Base-by-base conservation (phyloP, 2,329 filamentous ascomycete genomes). In the Cladophialophora carrionii region DNA sequence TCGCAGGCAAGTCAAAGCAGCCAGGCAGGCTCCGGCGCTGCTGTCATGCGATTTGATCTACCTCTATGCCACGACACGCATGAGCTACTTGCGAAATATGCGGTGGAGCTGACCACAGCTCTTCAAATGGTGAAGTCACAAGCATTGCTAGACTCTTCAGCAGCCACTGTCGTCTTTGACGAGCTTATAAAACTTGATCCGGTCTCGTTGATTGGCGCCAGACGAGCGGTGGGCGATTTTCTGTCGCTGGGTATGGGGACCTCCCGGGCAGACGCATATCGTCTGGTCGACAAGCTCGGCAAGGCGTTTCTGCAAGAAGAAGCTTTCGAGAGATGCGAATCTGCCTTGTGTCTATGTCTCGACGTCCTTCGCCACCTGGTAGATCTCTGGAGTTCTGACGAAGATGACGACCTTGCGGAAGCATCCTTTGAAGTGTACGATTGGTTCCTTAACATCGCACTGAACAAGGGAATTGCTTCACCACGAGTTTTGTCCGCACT, bases 361-460 rank as follows among this genome's bases (percentile, higher is more conserved):
- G 85, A 89, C 54, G 78, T 90, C 61, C 84, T 96, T 74, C 79
- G 84, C 58, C 85, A 84, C 41, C 82, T 91, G 58, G 84, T 86
- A 46, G 76, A 79, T 12, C 78, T 86, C 46, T 95, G 91, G 91
- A 80, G 80, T 17, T 78, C 82, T 1, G 81, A 85, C 1, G 75
- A 84, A 48, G 79, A 81, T 24, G 83, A 84, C 37, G 80, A 86
- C 0, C 79, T 96, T 2, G 83, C 83, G n/a, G 84, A 85, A 2
- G 82, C 85, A 48, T 90, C 89, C 3, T 84, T 87, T 22, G 89
- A 96, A 66, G 79, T 97, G 22, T 98, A 98, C 75, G 79, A 85
- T 52, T 91, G 92, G 80, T 89, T 95, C 69, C 84, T 92, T 54
- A 85, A 86, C 61, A 83, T 83, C 20, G 85, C 88, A 32, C 78